phyloP scores from a whole-genome alignment of 164 flowering plant species.

The Magnolia changhungtana region DNA sequence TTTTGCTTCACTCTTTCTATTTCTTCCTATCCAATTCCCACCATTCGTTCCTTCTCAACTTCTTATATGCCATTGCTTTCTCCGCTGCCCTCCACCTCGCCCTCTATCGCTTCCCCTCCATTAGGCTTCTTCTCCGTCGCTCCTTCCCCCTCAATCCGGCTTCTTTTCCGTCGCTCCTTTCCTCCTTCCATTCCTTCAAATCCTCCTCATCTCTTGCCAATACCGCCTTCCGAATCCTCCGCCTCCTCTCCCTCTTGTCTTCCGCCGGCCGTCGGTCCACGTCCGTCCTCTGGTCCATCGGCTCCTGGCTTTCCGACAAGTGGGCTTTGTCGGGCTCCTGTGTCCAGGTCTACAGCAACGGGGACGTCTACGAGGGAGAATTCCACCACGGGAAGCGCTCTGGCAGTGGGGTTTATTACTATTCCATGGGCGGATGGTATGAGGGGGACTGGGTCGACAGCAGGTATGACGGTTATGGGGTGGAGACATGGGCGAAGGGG shows the following conservation, averaged over 20 bases:
- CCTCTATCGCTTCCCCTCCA: constrained; percentile 46
- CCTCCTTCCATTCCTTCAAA: constrained; percentile 24
- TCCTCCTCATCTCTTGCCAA: too few relatives aligned
- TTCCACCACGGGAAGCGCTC: constrained; percentile 78
- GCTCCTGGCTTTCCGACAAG: constrained; percentile 44
- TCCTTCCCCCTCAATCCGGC: constrained; percentile 26
- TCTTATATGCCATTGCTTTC: constrained; percentile 49
- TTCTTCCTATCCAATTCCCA: constrained; percentile 42
- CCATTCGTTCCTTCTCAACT: constrained; percentile 38
- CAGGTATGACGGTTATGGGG: constrained; percentile 78
- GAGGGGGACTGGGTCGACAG: constrained; percentile 88
- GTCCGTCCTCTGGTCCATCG: constrained; percentile 76
- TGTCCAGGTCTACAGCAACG: constrained; percentile 54
- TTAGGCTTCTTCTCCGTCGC: constrained; percentile 38
- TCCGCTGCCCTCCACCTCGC: constrained; percentile 28
- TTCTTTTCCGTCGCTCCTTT: too few relatives aligned
- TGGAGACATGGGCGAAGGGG: constrained; percentile 84
- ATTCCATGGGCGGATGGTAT: constrained; percentile 69
- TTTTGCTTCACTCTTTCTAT: constrained; percentile 49
- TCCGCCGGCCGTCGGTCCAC: constrained; percentile 2
- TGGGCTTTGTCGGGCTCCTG: constrained; percentile 42
- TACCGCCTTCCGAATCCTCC: too few relatives aligned
- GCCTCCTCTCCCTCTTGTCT: neutral
- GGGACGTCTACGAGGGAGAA: constrained; percentile 84
- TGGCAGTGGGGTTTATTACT: constrained; percentile 80